These are phyloP conservation scores for Acanthamoeba sp. DNA, from an alignment of 208 protist species.

Conservation along the genomic window DNA sequence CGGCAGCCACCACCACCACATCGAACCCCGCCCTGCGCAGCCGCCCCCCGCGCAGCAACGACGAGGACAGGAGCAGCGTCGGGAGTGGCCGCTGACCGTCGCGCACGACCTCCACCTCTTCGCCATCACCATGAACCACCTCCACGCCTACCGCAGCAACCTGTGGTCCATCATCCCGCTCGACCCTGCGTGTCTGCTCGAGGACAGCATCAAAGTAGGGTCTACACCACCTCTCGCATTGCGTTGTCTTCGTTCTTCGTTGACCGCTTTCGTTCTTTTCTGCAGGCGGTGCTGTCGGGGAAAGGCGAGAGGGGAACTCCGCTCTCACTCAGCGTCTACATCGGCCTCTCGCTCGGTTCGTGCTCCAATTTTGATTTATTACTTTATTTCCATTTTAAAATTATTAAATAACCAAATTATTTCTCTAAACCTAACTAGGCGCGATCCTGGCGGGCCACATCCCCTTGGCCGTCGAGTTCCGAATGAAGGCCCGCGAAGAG, in stretches of 20 bases:
- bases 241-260: not conserved
- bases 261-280: not conserved
- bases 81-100: not conserved
- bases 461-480: not conserved
- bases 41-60: too few relatives aligned
- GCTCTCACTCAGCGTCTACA: not conserved
- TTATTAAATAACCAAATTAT: not conserved
- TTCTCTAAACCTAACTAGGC: not conserved
- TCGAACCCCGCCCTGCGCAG: too few relatives aligned
- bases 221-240: too few relatives aligned
- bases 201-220: not conserved
- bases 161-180: conserved; percentile 17
- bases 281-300: not conserved
- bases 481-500: conserved; percentile 7
- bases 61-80: too few relatives aligned
- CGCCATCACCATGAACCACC: not conserved
- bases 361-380: too few relatives aligned
- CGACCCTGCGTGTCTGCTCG: not conserved
- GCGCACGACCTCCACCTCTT: not conserved
- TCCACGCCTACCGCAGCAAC: not conserved
- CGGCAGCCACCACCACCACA: too few relatives aligned
- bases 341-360: not conserved
- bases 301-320: not conserved
- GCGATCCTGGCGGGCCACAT: not conserved
- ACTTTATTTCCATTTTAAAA: too few relatives aligned